Conservation (phyloP, 1,139 yeast genomes). For the Debaryomycetaceae sp. region DNA sequence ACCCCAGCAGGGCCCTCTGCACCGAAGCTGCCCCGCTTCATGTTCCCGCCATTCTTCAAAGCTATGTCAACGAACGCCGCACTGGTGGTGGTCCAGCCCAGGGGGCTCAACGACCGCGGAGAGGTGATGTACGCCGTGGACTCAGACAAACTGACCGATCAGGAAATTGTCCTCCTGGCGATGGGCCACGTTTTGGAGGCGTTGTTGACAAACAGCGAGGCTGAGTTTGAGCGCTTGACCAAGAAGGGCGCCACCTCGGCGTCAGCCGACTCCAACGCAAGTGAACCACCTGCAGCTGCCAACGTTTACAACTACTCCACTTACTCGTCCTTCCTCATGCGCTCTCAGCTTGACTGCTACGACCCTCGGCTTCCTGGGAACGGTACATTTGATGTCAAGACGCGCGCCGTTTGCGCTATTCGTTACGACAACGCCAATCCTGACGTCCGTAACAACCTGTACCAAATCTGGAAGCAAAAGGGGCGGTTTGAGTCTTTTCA, state of each 20-base stretch:
- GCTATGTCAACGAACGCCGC: conserved; percentile 31
- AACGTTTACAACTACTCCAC: conserved; percentile 67
- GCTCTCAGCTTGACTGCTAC: conserved; percentile 88
- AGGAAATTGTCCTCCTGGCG: conserved; percentile 67
- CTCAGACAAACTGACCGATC: conserved; percentile 64
- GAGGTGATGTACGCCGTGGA: conserved; percentile 57
- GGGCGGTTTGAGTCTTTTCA: conserved; percentile 78
- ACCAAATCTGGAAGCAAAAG: conserved; percentile 54
- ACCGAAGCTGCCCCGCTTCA: too few relatives aligned
- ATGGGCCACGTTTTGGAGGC: conserved; percentile 79
- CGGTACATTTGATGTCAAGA: conserved; percentile 88
- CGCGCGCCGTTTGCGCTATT: conserved; percentile 85
- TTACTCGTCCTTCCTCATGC: conserved; percentile 65
- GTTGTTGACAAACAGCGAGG: conserved; percentile 57
- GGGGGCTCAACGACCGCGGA: conserved; percentile 23
- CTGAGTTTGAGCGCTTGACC: conserved; percentile 38
- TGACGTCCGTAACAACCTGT: conserved; percentile 51
- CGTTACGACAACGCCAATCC: conserved; percentile 73
- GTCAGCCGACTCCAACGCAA: conserved; percentile 6
- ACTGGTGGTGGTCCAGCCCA: conserved; percentile 37
- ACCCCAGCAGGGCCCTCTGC: too few relatives aligned
- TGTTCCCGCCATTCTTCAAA: conserved; percentile 34
- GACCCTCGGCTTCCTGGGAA: conserved; percentile 79
- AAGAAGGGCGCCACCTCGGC: conserved; percentile 9
- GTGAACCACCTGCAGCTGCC: conserved; percentile 10